Evolutionary conservation across 768 basidiomycete species (phyloP).

Genomic region (Pleurotus djamor): DNA sequence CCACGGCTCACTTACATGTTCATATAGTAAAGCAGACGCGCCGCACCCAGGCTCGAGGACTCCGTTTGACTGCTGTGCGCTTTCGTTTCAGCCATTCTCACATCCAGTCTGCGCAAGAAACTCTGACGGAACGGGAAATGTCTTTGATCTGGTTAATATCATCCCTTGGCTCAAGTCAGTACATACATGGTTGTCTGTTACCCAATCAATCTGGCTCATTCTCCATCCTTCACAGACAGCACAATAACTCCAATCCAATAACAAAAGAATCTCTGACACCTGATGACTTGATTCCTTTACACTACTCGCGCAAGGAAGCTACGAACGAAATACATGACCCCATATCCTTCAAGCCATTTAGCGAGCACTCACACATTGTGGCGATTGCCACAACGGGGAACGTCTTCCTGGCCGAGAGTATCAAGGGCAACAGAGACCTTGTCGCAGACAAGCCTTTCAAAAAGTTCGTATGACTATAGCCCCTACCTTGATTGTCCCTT

Average conservation of each 20-base stretch:
- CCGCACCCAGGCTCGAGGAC: constrained; percentile 63
- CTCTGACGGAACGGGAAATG: constrained; percentile 71
- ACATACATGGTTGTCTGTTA: neutral
- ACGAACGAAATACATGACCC: constrained; percentile 92
- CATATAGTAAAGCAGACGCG: constrained; percentile 61
- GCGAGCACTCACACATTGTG: constrained; percentile 92
- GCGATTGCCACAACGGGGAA: constrained; percentile 89
- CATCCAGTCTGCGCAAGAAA: constrained; percentile 90
- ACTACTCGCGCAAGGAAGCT: constrained; percentile 79
- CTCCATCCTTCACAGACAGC: constrained; percentile 50
- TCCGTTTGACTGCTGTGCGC: constrained; percentile 89
- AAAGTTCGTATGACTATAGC: constrained; percentile 44
- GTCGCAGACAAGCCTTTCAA: constrained; percentile 83
- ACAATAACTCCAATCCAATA: constrained; percentile 77
- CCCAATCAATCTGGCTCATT: neutral
- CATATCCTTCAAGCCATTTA: constrained; percentile 97
- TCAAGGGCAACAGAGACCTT: constrained; percentile 85
- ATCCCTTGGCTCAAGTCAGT: constrained; percentile 92
- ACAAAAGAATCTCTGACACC: constrained; percentile 72
- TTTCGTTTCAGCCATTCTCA: constrained; percentile 86
- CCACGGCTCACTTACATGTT: constrained; percentile 10
- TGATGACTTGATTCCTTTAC: constrained; percentile 72
- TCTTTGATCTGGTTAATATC: constrained; percentile 91
- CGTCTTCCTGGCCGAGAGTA: constrained; percentile 89
- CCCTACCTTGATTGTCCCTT: neutral